Evolutionary conservation across 495 filamentous ascomycete genomes (phyloP).

Genomic region (Daldinia vernicosa): DNA sequence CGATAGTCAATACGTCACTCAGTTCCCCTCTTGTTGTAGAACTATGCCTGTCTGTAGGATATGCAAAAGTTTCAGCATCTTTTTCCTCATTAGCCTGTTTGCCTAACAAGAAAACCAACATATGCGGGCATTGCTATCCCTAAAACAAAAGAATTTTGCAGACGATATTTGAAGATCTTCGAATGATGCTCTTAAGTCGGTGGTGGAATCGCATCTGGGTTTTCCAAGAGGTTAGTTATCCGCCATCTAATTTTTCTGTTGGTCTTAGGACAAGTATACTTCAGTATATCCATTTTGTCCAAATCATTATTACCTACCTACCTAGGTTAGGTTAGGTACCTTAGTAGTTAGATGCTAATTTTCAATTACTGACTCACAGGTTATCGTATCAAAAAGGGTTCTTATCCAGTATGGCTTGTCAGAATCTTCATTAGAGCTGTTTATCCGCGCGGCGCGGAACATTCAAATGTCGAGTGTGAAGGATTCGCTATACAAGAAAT

Average conservation of each 20-base stretch:
- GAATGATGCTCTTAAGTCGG: neutral
- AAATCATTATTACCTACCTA: neutral
- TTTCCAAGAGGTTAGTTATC: neutral
- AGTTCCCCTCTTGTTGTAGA: neutral
- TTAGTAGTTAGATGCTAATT: neutral
- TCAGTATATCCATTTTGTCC: neutral
- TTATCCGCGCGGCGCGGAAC: neutral
- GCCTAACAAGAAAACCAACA: neutral
- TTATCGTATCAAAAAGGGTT: neutral
- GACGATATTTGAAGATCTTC: neutral
- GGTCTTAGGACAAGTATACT: no score
- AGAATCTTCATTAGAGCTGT: neutral
- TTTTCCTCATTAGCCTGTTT: neutral
- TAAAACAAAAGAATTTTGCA: neutral
- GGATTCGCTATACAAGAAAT: neutral
- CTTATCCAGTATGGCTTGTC: neutral
- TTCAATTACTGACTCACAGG: neutral
- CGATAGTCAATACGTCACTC: neutral
- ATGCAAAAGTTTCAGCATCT: neutral
- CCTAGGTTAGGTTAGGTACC: no score
- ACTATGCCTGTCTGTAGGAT: neutral
- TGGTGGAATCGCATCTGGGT: conserved; percentile 1
- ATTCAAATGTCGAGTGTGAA: neutral
- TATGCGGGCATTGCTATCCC: neutral
- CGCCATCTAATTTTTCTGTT: no score